These are phyloP conservation scores for Prunus dulcis DNA, from an alignment of 306 rosid genomes.

Conservation along the genomic window DNA sequence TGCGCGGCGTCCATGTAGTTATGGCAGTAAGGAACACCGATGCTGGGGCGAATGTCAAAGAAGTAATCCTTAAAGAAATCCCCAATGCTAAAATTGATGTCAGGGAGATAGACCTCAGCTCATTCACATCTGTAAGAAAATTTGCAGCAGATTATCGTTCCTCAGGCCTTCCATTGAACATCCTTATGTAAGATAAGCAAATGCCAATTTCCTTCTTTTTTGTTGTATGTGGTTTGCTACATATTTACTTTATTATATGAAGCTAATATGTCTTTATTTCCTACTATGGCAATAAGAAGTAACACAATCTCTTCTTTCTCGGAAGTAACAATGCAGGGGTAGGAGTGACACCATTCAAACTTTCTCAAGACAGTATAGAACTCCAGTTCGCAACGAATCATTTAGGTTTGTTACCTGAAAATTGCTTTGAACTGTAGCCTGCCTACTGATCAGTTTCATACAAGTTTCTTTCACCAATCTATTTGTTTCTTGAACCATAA, in stretches of 20 bases:
- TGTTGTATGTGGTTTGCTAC: not conserved
- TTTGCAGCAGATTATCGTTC: slow-evolving; percentile 57
- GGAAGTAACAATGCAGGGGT: slow-evolving; percentile 84
- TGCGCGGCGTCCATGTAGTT: no score
- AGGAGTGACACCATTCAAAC: slow-evolving; percentile 59
- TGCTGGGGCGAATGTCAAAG: slow-evolving; percentile 46
- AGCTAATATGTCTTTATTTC: not conserved
- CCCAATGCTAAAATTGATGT: slow-evolving; percentile 61
- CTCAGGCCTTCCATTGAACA: slow-evolving; percentile 65
- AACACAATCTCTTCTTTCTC: slow-evolving; percentile 16
- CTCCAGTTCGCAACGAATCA: slow-evolving; percentile 82
- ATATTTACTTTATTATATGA: no score
- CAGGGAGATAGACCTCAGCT: slow-evolving; percentile 68
- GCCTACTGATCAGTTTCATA: not conserved
- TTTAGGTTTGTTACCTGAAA: slow-evolving; percentile 40
- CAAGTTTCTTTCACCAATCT: not conserved
- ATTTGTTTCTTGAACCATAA: not conserved
- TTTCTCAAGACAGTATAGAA: slow-evolving; percentile 70
- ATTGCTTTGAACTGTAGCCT: not conserved
- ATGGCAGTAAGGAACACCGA: slow-evolving; percentile 62
- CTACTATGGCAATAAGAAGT: not conserved
- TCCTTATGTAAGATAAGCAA: slow-evolving; percentile 60
- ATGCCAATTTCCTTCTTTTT: not conserved
- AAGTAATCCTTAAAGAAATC: slow-evolving; percentile 48
- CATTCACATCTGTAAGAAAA: slow-evolving; percentile 57